Conservation (phyloP, 2,329 filamentous ascomycete genomes). For the Neofusicoccum parvum region DNA sequence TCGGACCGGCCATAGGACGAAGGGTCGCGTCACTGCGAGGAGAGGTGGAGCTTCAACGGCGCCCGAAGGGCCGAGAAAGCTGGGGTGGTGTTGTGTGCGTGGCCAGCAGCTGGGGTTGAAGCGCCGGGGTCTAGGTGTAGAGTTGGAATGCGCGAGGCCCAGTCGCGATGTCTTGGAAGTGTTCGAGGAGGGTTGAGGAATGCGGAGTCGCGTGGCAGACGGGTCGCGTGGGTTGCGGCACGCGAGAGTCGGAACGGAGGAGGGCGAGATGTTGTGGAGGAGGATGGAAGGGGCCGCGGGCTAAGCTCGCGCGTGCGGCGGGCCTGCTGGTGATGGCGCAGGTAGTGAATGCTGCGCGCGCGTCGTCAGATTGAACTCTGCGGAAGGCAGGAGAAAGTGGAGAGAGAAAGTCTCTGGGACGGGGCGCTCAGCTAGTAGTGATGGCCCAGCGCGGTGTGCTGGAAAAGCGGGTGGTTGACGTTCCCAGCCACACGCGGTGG, state of each 20-base stretch:
- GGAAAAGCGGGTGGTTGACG: constrained; percentile 18
- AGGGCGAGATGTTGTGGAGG: background rate
- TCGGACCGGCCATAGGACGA: constrained; percentile 50
- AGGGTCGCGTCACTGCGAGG: constrained; percentile 24
- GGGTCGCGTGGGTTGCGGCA: background rate
- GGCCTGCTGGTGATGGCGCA: background rate
- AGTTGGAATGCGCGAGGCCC: background rate
- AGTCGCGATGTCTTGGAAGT: background rate
- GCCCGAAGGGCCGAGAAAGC: constrained; percentile 44
- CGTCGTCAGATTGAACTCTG: background rate
- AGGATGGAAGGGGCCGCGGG: background rate
- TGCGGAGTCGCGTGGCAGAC: background rate
- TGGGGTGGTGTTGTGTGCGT: background rate
- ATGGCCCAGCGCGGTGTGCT: constrained; percentile 12
- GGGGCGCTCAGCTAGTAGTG: constrained; percentile 13
- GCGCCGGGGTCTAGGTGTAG: background rate
- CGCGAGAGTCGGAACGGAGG: background rate
- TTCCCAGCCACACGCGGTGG: constrained; percentile 9
- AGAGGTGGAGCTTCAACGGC: constrained; percentile 37
- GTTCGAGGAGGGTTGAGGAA: background rate
- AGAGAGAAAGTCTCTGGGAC: constrained; percentile 9
- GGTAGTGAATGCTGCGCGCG: background rate
- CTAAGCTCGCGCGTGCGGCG: background rate
- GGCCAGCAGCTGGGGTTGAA: background rate
- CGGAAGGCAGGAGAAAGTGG: constrained; percentile 15